Evolutionary conservation across 331 rosid species (phyloP).

Genomic region (Malus hybrid): DNA sequence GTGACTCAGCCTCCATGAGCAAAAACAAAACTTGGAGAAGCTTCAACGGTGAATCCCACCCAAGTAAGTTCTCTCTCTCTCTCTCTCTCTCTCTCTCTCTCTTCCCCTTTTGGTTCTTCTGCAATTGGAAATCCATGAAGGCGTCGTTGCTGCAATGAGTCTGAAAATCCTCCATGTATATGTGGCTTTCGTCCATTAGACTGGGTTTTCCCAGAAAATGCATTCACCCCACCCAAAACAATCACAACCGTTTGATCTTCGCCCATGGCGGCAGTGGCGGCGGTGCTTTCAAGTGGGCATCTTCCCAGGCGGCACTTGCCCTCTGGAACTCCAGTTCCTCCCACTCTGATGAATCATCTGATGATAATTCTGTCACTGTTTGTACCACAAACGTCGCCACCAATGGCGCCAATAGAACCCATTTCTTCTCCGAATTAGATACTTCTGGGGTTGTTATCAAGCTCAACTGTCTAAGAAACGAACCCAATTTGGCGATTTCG

Average conservation of each 20-base stretch:
- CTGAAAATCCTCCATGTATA: neutral
- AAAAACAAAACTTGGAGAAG: neutral
- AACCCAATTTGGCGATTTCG: constrained; percentile 42
- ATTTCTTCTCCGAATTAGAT: neutral
- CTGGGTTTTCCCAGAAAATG: constrained; percentile 5
- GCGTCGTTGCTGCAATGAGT: constrained; percentile 1
- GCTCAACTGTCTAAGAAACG: constrained; percentile 17
- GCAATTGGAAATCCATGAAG: neutral
- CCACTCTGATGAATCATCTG: constrained; percentile 12
- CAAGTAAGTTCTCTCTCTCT: constrained; percentile 4
- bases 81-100: neutral
- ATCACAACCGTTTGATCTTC: neutral
- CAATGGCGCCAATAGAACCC: neutral
- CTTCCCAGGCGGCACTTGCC: constrained; percentile 31
- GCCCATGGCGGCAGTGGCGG: neutral
- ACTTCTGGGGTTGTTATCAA: constrained; percentile 28
- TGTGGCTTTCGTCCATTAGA: constrained; percentile 15
- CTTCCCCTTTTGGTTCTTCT: neutral
- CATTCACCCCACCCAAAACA: neutral
- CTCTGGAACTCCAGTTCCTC: constrained; percentile 13
- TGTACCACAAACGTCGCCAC: neutral
- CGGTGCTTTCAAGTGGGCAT: constrained; percentile 15
- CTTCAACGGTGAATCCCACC: neutral
- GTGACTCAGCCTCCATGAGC: neutral
- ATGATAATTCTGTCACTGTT: neutral